Conservation (phyloP, 2,329 filamentous ascomycete genomes). For the Cytospora schulzeri region DNA sequence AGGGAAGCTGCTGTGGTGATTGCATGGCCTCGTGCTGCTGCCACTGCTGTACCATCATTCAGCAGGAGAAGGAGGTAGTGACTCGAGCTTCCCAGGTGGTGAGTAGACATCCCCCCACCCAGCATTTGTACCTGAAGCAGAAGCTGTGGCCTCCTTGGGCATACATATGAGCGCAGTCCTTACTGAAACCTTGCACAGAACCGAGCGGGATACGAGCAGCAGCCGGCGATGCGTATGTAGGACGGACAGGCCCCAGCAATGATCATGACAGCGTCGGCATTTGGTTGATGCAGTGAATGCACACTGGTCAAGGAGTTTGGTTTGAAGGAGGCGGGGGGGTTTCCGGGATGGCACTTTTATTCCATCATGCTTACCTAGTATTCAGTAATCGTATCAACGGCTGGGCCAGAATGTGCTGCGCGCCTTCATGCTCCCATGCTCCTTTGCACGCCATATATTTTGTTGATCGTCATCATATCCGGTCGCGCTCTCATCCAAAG, state of each 20-base stretch:
- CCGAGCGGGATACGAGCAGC: constrained; percentile 4
- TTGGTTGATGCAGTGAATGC: background rate
- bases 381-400: background rate
- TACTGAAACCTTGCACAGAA: background rate
- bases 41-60: constrained; percentile 18
- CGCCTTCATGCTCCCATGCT: background rate
- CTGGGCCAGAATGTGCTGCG: background rate
- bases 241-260: background rate
- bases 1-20: constrained; percentile 17
- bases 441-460: background rate
- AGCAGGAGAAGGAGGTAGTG: constrained; percentile 24
- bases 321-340: background rate
- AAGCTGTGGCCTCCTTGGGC: background rate
- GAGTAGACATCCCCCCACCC: background rate
- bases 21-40: constrained; percentile 24
- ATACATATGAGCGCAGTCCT: too few relatives aligned
- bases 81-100: constrained; percentile 10
- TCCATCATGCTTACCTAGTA: background rate
- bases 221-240: constrained; percentile 5
- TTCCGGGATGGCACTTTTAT: background rate
- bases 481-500: constrained; percentile 46
- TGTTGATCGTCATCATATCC: background rate
- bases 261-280: background rate
- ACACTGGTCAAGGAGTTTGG: background rate
- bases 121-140: background rate